Evolutionary conservation across 257 asterid species (phyloP), one percentile per base, ranked within the genome.

Genomic region (Marsdenia floribunda): DNA sequence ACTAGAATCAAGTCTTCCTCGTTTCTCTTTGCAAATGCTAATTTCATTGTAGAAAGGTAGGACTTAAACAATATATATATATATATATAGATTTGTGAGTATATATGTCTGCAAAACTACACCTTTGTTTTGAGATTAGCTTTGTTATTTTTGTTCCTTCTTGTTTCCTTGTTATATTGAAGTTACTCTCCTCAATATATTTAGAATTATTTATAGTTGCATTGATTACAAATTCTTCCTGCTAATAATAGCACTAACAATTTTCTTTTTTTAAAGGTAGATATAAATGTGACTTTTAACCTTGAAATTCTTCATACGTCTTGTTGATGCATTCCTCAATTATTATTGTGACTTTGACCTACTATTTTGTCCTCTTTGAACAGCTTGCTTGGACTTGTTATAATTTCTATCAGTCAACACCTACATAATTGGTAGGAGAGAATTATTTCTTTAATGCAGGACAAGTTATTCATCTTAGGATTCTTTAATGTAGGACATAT

Each of bases 321-420:
- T 47, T 50, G 11, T 6, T 29, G 21, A 50, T 75, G 19, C 54
- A 47, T 73, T 71, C 26, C 73, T 75, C 65, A 71, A 77, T 64
- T 72, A 61, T 59, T 78, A 65, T 57, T 49, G 40, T 11, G 2
- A 18, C 35, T 58, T 37, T 57, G 46, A 42, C 70, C 26, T 15
- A 64, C 47, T 74, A 44, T 75, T 76, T 74, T 76, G 78, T 75
- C 71, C 61, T 68, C 71, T 84, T 53, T 79, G 13, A 80, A 85
- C 90, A 96, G 98, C 89, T 96, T 76, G 98, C 99, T 53, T 93
- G 99, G 99, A 96, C 99, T 75, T 96, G 99, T 85, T 96, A 96
- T 86, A 96, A 96, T 80, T 96, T 96, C 86, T 96, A 96, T 83
- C 92, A 91, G 85, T 89, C 93, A 60, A 96, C 99, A 44, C 96